Evolutionary conservation across 257 asterid species (phyloP).

Genomic region (Salvia splendens): DNA sequence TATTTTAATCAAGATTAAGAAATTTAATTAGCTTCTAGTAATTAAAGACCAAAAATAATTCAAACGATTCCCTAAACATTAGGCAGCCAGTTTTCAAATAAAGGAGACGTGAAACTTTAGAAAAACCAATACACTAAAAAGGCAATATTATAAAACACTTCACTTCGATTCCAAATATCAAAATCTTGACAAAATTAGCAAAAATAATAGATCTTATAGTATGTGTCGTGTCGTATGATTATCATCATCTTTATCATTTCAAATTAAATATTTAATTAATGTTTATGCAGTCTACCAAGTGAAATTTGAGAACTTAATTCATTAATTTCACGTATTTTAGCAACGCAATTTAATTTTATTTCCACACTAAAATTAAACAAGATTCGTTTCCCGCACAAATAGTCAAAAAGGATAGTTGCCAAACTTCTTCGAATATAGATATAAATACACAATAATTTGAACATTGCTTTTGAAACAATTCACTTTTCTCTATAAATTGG

Average conservation of each 20-base stretch:
- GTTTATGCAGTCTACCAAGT: background rate
- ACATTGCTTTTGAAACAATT: background rate
- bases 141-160: conserved; percentile 21
- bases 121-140: conserved; percentile 24
- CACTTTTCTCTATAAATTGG: conserved; percentile 33
- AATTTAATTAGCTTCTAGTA: conserved; percentile 25
- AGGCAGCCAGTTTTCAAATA: conserved; percentile 44
- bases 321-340: conserved; percentile 12
- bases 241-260: background rate
- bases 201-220: background rate
- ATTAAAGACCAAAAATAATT: conserved; percentile 15
- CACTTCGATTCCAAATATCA: background rate
- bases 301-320: background rate
- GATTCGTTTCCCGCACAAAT: conserved; percentile 23
- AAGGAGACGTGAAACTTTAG: conserved; percentile 34
- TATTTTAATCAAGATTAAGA: background rate
- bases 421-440: conserved; percentile 24
- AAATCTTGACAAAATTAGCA: background rate
- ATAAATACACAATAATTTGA: background rate
- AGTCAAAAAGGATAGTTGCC: conserved; percentile 32
- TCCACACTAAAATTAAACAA: conserved; percentile 4
- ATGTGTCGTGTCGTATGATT: background rate
- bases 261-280: background rate
- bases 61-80: conserved; percentile 42
- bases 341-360: background rate